phyloP scores from a whole-genome alignment of 768 basidiomycete genomes.

The Rubroboletus satanas region DNA sequence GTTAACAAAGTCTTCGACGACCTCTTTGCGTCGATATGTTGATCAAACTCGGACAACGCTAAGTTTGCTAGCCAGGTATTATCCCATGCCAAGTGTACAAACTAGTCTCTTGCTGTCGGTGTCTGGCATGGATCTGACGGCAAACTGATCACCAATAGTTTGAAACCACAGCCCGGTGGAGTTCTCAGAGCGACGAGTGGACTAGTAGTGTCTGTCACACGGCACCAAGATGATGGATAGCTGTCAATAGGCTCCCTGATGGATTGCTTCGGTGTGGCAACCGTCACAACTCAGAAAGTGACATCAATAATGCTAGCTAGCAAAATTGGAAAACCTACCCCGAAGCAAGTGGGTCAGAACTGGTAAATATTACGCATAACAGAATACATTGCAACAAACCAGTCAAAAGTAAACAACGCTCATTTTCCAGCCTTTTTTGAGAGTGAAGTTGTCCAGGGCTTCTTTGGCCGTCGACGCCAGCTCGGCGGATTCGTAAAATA shows the following conservation, averaged over 20 bases:
- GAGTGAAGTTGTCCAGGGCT: slow-evolving; percentile 77
- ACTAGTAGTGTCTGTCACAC: not conserved
- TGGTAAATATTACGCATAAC: slow-evolving; percentile 4
- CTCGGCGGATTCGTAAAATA: slow-evolving; percentile 70
- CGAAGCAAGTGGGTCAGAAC: slow-evolving; percentile 41
- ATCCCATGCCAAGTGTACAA: not conserved
- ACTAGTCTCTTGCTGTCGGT: not conserved
- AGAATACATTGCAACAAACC: slow-evolving; percentile 13
- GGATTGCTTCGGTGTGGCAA: not conserved
- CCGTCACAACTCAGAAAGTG: not conserved
- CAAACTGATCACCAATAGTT: not conserved
- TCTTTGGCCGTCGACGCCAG: slow-evolving; percentile 76
- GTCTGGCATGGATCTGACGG: not conserved
- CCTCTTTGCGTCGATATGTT: not conserved
- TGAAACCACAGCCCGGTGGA: not conserved
- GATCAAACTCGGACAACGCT: not conserved
- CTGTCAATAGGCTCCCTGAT: not conserved
- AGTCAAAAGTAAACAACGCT: slow-evolving; percentile 61
- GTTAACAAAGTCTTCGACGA: not conserved
- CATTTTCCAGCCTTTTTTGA: slow-evolving; percentile 88
- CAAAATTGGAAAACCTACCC: not conserved
- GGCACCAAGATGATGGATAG: not conserved
- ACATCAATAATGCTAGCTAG: not conserved
- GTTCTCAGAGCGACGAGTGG: not conserved
- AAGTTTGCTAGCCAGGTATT: not conserved